These are phyloP conservation scores for Heterobasidion occidentale DNA, from an alignment of 1,284 basidiomycete genomes.

Conservation along the genomic window DNA sequence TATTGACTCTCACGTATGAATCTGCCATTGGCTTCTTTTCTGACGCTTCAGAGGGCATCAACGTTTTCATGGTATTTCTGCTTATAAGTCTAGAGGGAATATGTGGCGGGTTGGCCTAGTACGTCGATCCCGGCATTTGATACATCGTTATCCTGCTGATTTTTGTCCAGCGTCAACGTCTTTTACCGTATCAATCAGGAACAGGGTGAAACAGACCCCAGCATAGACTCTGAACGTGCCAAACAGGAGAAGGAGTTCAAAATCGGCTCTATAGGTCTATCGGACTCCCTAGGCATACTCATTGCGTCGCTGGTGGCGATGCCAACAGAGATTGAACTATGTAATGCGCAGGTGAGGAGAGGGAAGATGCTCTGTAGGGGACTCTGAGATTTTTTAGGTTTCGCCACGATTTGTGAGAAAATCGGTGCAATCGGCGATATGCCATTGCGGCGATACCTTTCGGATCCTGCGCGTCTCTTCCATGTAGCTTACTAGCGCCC, in stretches of 20 bases:
- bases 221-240: constrained; percentile 46
- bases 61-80: constrained; percentile 64
- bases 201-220: constrained; percentile 23
- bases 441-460: too few species aligned
- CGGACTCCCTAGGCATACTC: constrained; percentile 73
- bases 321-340: constrained; percentile 78
- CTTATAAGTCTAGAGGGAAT: constrained; percentile 81
- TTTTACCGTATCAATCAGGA: constrained; percentile 84
- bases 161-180: constrained; percentile 63
- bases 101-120: constrained; percentile 94
- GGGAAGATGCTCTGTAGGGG: constrained; percentile 71
- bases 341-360: constrained; percentile 62
- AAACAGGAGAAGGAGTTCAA: constrained; percentile 80
- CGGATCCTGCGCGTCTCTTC: too few species aligned
- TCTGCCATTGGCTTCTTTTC: constrained; percentile 61
- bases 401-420: too few species aligned
- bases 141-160: background rate
- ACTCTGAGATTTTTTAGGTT: constrained; percentile 31
- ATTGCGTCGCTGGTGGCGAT: constrained; percentile 74
- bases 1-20: constrained; percentile 55
- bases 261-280: constrained; percentile 81
- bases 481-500: too few species aligned
- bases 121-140: constrained; percentile 21
- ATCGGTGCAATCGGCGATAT: too few species aligned
- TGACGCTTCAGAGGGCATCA: constrained; percentile 39